These are phyloP conservation scores for Annulohypoxylon stygium DNA, from an alignment of 495 filamentous ascomycete genomes.

Conservation along the genomic window DNA sequence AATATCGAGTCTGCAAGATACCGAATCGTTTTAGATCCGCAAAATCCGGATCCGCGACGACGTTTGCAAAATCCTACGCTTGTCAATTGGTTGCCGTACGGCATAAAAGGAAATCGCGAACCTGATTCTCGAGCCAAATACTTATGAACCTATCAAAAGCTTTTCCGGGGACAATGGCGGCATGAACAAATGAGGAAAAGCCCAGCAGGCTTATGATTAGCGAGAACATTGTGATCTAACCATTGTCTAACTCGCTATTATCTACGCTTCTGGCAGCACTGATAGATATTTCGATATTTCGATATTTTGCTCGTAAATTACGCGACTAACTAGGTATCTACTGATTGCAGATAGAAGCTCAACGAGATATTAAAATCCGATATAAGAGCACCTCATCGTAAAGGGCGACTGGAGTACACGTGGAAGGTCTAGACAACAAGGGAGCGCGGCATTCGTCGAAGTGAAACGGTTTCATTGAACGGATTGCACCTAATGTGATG, in stretches of 20 bases:
- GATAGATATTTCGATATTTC: neutral
- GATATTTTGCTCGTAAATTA: neutral
- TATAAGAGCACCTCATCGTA: neutral
- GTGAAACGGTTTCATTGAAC: neutral
- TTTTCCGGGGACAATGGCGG: constrained; percentile 62
- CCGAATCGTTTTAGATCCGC: constrained; percentile 70
- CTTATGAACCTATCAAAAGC: constrained; percentile 75
- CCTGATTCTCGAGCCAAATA: constrained; percentile 79
- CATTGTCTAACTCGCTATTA: neutral
- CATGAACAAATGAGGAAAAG: constrained; percentile 13
- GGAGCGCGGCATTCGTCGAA: neutral
- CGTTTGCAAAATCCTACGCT: constrained; percentile 68
- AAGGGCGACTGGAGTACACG: neutral
- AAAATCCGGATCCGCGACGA: constrained; percentile 63
- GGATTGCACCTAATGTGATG: neutral
- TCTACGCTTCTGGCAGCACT: neutral
- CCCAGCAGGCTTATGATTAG: constrained; percentile 19
- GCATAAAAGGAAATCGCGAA: constrained; percentile 28
- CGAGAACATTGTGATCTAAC: neutral
- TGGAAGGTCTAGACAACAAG: neutral
- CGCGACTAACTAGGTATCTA: neutral
- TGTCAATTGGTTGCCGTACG: neutral
- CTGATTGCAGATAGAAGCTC: neutral
- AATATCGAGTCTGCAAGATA: constrained; percentile 73
- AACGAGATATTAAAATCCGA: neutral